These are phyloP conservation scores for Eucalyptus curtisii DNA, from an alignment of 345 rosid species.

Conservation along the genomic window DNA sequence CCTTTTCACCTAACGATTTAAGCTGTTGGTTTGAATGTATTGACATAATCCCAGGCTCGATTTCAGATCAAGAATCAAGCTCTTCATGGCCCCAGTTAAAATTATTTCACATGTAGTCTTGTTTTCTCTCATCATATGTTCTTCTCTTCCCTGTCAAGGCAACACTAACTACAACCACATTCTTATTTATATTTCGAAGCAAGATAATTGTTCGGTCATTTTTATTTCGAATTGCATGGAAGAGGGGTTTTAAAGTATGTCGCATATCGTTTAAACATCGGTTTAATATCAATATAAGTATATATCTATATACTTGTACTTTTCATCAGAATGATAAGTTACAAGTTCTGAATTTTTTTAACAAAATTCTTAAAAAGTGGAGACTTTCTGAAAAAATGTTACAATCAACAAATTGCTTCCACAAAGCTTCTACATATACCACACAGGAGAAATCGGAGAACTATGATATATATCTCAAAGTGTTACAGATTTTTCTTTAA, in stretches of 20 bases:
- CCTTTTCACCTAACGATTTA: neutral
- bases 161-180: neutral
- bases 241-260: neutral
- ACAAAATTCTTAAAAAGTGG: neutral
- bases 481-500: too few species aligned
- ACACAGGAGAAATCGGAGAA: neutral
- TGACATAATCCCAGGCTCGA: fast-evolving
- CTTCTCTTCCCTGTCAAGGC: neutral
- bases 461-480: neutral
- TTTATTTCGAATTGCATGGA: neutral
- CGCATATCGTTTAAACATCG: neutral
- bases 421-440: neutral
- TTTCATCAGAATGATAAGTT: neutral
- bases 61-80: too few species aligned
- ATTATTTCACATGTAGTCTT: neutral
- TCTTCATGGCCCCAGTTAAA: neutral
- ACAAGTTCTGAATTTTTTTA: neutral
- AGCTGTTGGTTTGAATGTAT: neutral
- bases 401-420: neutral
- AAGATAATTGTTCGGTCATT: neutral
- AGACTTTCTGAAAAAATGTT: neutral
- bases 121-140: neutral
- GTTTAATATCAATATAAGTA: too few species aligned
- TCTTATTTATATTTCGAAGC: neutral
- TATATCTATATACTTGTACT: too few species aligned